These are phyloP conservation scores for Ogataea glucozyma DNA, from an alignment of 805 yeast species.

Conservation along the genomic window DNA sequence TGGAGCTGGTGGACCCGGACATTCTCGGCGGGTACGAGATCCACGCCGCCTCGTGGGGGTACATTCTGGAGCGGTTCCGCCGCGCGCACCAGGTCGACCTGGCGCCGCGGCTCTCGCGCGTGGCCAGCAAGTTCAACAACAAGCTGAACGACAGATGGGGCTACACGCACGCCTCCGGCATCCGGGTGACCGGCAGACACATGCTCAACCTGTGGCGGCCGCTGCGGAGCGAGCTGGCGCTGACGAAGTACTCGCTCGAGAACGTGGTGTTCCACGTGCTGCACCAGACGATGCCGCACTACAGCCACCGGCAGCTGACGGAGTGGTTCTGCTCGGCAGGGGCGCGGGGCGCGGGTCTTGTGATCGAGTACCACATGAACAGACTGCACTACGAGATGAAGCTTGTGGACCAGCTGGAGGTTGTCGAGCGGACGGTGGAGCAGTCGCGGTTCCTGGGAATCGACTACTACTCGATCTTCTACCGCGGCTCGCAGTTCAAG, in stretches of 20 bases:
- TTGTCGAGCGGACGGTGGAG: constrained; percentile 71
- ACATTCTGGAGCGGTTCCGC: constrained; percentile 64
- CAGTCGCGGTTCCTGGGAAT: constrained; percentile 85
- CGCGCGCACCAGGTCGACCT: constrained; percentile 51
- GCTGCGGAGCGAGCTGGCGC: constrained; percentile 58
- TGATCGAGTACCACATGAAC: constrained; percentile 48
- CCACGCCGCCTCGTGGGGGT: constrained; percentile 87
- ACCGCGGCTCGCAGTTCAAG: constrained; percentile 91
- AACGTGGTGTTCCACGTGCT: constrained; percentile 68
- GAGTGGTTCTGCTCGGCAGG: constrained; percentile 42
- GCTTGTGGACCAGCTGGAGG: constrained; percentile 60
- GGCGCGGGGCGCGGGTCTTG: no score
- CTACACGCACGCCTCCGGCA: constrained; percentile 69
- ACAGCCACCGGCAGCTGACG: constrained; percentile 49
- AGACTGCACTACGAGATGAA: constrained; percentile 46
- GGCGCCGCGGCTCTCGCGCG: constrained; percentile 62
- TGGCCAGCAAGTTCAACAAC: constrained; percentile 46
- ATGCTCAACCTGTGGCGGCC: constrained; percentile 83
- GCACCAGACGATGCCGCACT: constrained; percentile 69
- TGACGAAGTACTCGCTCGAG: constrained; percentile 74
- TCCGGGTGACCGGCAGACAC: constrained; percentile 77
- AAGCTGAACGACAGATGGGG: constrained; percentile 78
- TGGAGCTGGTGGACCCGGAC: constrained; percentile 79
- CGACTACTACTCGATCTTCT: constrained; percentile 83
- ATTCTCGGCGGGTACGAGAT: constrained; percentile 84